These are phyloP conservation scores for Fusarium sulawesiense DNA, from an alignment of 2,329 filamentous ascomycete species.

Conservation along the genomic window DNA sequence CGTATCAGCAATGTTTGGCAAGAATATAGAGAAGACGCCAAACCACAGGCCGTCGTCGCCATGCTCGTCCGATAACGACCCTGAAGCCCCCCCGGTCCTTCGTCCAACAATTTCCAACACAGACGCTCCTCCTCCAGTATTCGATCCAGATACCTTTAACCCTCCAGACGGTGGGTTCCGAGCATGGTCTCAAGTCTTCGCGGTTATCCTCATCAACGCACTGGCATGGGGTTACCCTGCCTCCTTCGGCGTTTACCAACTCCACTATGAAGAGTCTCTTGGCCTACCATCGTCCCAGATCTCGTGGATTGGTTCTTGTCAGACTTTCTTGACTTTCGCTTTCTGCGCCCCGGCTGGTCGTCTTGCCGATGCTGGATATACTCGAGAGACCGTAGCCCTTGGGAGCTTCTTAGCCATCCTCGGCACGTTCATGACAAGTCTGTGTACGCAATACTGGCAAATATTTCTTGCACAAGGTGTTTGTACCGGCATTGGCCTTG, in stretches of 20 bases:
- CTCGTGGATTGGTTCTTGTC: conserved; percentile 62
- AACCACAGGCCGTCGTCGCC: conserved; percentile 9
- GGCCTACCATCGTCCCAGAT: conserved; percentile 51
- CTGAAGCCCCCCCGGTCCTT: conserved; percentile 19
- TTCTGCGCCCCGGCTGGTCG: conserved; percentile 62
- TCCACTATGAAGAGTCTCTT: conserved; percentile 58
- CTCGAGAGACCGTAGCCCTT: conserved; percentile 53
- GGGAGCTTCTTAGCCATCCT: conserved; percentile 58
- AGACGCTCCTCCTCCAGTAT: conserved; percentile 38
- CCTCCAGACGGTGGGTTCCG: conserved; percentile 59
- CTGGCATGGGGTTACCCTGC: conserved; percentile 63
- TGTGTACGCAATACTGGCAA: conserved; percentile 62
- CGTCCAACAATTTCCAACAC: conserved; percentile 43
- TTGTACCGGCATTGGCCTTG: conserved; percentile 63
- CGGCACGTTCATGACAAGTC: conserved; percentile 61
- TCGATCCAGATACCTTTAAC: conserved; percentile 39
- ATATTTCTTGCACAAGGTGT: conserved; percentile 66
- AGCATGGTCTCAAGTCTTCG: conserved; percentile 64
- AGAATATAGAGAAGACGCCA: conserved; percentile 37
- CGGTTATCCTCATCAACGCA: conserved; percentile 60
- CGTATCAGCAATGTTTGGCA: conserved; percentile 35
- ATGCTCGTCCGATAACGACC: background rate
- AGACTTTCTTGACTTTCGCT: conserved; percentile 62
- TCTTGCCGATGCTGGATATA: conserved; percentile 63
- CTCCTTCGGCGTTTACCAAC: conserved; percentile 65